Evolutionary conservation across 805 yeast genomes (phyloP), one percentile per base, ranked within the genome.

Genomic region (Hanseniaspora opuntiae): DNA sequence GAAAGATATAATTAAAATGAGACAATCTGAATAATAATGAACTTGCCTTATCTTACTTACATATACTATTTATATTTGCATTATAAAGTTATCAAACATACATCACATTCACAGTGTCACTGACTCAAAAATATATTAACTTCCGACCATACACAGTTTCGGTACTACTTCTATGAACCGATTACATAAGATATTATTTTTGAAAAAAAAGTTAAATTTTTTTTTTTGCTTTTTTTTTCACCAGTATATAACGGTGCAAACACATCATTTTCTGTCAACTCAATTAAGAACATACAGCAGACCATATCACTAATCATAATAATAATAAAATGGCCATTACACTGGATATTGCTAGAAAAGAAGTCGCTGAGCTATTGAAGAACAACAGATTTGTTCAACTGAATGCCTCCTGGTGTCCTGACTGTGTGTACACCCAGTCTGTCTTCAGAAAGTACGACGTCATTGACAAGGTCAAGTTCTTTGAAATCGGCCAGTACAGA

Each of bases 351-450:
- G 56, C 53, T 30, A 45, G 49, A 45, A 32, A 54, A 8, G 47
- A 47, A 48, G 56, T 54, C 14, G 42, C 53, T 36, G 20, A 44
- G 14, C 22, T 51, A 5, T 30, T 51, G 22, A 45, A 52, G 35
- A 38, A 37, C 25, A 67, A 81, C 65, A 70, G 70, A 47, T 77
- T 65, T 58, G 70, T 84, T 56, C 75, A 81, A 74, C 62, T 83
- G 12, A 77, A 84, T 40, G 84, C 83, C 59, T 73, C 82, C 19
- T 83, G 88, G 88, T 84, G 93, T 65, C 85, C 86, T 3, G 89
- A 84, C 60, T 83, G 89, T 60, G 78, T 75, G 48, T 84, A 81
- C 62, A 77, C 84, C 3, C 72, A 75, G 56, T 66, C 68, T 28
- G 65, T 82, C 22, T 81, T 79, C 74, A 71, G 74, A 48, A 73